A percentile compares a stretch with the other conserved stretches of the same genome.
These are phyloP conservation scores for Trypanosoma platydactyli DNA, from an alignment of 208 protist genomes.

Conservation along the genomic window DNA sequence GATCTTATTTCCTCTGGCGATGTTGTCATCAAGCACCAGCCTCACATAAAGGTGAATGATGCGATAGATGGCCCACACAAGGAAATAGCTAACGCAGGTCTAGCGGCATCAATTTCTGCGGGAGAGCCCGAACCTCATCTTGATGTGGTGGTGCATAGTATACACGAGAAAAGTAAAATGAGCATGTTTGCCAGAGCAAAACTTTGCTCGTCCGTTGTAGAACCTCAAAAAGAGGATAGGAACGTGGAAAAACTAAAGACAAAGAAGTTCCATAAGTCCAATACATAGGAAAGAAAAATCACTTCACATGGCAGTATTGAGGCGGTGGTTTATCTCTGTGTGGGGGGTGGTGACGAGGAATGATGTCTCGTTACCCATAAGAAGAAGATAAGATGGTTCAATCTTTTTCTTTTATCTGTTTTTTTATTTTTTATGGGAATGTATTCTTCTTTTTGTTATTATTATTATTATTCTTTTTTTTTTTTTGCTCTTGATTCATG, in stretches of 20 bases:
- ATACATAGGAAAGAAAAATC: neutral
- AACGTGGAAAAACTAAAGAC: constrained; percentile 11
- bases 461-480: neutral
- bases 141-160: neutral
- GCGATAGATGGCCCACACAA: neutral
- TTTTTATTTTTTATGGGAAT: constrained; percentile 1
- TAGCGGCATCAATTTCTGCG: neutral
- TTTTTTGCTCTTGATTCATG: neutral
- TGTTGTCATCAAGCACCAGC: neutral
- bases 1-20: constrained; percentile 17
- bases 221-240: neutral
- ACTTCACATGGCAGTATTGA: no score
- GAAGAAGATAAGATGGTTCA: neutral
- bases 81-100: neutral
- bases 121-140: neutral
- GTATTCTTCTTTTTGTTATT: neutral
- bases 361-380: neutral
- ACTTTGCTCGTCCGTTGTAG: constrained; percentile 5
- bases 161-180: constrained; percentile 16
- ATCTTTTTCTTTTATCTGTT: neutral
- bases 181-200: constrained; percentile 40
- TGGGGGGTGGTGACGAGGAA: neutral
- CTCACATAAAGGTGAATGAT: neutral
- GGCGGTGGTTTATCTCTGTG: no score
- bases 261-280: constrained; percentile 15